Percentiles rank a stretch among this genome's conserved stretches.
Evolutionary conservation across 1,139 yeast genomes (phyloP).

Genomic region (Pichia sp.): DNA sequence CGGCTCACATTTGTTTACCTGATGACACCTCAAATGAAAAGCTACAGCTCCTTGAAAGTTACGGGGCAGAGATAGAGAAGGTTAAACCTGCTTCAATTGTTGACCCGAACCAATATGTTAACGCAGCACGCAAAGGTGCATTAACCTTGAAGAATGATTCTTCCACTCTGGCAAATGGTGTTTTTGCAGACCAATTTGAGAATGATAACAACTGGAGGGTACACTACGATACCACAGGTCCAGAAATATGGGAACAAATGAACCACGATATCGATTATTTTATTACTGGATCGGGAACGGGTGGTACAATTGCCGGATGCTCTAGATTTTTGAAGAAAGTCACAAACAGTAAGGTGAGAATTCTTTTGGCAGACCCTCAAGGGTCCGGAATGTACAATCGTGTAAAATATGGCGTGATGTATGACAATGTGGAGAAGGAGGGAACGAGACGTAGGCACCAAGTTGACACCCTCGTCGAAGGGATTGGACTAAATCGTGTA

Average conservation of each 20-base stretch:
- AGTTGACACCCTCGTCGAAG: conserved; percentile 92
- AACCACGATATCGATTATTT: conserved; percentile 61
- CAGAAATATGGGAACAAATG: conserved; percentile 75
- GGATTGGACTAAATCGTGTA: conserved; percentile 82
- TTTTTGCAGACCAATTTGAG: conserved; percentile 95
- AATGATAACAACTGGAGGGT: conserved; percentile 85
- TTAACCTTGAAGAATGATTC: conserved; percentile 40
- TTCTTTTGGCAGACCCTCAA: conserved; percentile 87
- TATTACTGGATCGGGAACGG: conserved; percentile 68
- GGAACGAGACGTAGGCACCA: conserved; percentile 94
- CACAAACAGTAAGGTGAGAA: conserved; percentile 30
- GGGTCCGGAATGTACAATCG: conserved; percentile 89
- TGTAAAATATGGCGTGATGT: conserved; percentile 88
- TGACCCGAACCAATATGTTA: conserved; percentile 89
- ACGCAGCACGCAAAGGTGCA: conserved; percentile 70
- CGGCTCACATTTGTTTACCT: conserved; percentile 89
- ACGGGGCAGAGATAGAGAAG: conserved; percentile 83
- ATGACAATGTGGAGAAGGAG: conserved; percentile 78
- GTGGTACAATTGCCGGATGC: conserved; percentile 89
- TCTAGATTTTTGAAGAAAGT: conserved; percentile 59
- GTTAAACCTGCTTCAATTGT: conserved; percentile 95
- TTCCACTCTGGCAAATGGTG: conserved; percentile 40
- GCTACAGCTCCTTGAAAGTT: conserved; percentile 54
- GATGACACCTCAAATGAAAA: conserved; percentile 90
- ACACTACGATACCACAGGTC: conserved; percentile 82